Conservation (phyloP, 83 land plant species). For the Larix sibirica region DNA sequence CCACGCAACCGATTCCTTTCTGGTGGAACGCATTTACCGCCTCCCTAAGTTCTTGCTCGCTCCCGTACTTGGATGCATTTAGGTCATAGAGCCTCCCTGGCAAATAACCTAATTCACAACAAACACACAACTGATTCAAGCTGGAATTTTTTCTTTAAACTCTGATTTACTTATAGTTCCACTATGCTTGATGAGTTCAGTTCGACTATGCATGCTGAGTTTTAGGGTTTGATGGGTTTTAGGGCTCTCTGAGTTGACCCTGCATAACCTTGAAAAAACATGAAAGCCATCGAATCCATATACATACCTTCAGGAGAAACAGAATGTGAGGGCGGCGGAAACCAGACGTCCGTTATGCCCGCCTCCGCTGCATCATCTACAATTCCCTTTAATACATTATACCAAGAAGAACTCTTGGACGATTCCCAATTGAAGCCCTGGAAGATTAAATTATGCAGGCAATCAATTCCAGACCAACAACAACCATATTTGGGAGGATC, state of each 20-base stretch:
- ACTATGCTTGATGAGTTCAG: no score
- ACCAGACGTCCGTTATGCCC: slow-evolving; percentile 49
- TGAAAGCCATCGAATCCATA: no score
- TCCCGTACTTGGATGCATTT: slow-evolving; percentile 30
- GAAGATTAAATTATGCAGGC: not conserved
- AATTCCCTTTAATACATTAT: slow-evolving; percentile 17
- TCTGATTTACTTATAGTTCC: no score
- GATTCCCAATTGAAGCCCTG: slow-evolving; percentile 59
- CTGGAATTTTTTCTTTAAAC: no score
- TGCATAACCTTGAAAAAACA: no score
- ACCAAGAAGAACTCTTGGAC: slow-evolving; percentile 26
- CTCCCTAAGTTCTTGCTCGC: slow-evolving; percentile 20
- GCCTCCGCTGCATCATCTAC: slow-evolving; percentile 25
- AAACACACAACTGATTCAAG: no score
- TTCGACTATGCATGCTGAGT: no score
- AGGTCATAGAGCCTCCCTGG: slow-evolving; percentile 35
- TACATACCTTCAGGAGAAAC: slow-evolving; percentile 44
- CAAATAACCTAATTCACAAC: slow-evolving; percentile 28
- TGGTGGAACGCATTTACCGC: slow-evolving; percentile 22
- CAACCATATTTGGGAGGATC: not conserved
- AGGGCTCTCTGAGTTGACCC: no score
- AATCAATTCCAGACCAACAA: not conserved
- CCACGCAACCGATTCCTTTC: slow-evolving; percentile 28
- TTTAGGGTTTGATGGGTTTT: no score
- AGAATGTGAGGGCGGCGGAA: slow-evolving; percentile 48